Percentiles rank a stretch among this genome's conserved stretches.
Evolutionary conservation across 306 rosid species (phyloP).

Genomic region (Corylus heterophylla): DNA sequence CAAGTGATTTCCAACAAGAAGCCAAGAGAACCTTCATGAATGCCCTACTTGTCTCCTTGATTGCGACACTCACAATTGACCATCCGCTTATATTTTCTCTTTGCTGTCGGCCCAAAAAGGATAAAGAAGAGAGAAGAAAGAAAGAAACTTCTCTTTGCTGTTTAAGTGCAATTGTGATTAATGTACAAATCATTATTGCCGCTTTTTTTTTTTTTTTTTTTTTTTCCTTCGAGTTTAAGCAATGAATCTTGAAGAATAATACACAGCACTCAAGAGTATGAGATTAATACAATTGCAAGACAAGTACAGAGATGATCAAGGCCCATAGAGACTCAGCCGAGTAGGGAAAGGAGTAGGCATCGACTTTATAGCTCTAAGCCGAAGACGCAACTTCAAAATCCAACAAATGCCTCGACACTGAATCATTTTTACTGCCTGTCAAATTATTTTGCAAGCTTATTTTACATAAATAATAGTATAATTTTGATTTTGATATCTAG

Average conservation of each 20-base stretch:
- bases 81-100: no score
- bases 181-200: no score
- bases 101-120: no score
- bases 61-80: no score
- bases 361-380: conserved; percentile 1
- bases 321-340: not conserved
- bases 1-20: no score
- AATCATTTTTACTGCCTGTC: not conserved
- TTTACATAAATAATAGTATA: conserved; percentile 12
- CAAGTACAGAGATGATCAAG: conserved; percentile 1
- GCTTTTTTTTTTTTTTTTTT: not conserved
- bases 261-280: not conserved
- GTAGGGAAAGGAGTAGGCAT: not conserved
- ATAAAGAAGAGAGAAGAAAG: no score
- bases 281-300: not conserved
- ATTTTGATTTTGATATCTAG: conserved; percentile 24
- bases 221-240: not conserved
- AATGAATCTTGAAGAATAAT: not conserved
- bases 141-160: not conserved
- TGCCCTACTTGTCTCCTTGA: no score
- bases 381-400: conserved; percentile 19
- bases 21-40: no score
- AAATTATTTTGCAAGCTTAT: conserved; percentile 17
- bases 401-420: conserved; percentile 7
- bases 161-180: conserved; percentile 14